phyloP scores from a whole-genome alignment of 2,329 filamentous ascomycete species.

The Amauroascus niger region DNA sequence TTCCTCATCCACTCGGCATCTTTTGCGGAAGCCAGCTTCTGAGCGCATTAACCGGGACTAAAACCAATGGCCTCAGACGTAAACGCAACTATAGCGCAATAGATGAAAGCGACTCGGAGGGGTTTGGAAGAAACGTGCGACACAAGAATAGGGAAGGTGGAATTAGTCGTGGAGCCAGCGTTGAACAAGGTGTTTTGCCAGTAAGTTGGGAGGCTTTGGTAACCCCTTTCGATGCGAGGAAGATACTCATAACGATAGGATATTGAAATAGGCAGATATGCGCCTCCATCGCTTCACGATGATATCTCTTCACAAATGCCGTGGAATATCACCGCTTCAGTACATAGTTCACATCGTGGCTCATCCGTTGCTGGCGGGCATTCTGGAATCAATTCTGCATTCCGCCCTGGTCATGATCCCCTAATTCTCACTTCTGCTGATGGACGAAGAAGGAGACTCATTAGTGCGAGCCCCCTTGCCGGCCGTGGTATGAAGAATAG shows the following conservation, averaged over 20 bases:
- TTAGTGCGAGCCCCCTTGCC: slow-evolving; percentile 52
- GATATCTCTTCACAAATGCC: slow-evolving; percentile 57
- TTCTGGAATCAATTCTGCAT: slow-evolving; percentile 23
- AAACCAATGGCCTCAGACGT: slow-evolving; percentile 16
- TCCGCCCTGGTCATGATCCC: slow-evolving; percentile 21
- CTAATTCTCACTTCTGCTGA: background rate
- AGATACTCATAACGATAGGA: slow-evolving; percentile 28
- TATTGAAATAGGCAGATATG: slow-evolving; percentile 62
- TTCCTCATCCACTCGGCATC: slow-evolving; percentile 44
- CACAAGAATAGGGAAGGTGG: slow-evolving; percentile 29
- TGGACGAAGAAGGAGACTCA: slow-evolving; percentile 41
- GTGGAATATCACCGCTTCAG: slow-evolving; percentile 54
- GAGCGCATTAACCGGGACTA: slow-evolving; percentile 37
- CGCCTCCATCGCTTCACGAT: slow-evolving; percentile 56
- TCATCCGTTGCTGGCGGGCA: slow-evolving; percentile 22
- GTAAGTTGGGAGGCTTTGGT: slow-evolving; percentile 4
- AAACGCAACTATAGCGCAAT: slow-evolving; percentile 23
- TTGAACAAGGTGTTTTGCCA: slow-evolving; percentile 3
- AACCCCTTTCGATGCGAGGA: background rate
- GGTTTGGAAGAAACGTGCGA: slow-evolving; percentile 30
- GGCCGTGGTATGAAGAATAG: slow-evolving; percentile 36
- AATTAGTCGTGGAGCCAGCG: slow-evolving; percentile 24
- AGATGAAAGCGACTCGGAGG: slow-evolving; percentile 20
- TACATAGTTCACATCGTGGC: slow-evolving; percentile 44
- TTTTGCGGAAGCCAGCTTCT: slow-evolving; percentile 51